Conservation (phyloP, 176 grass and related monocot genomes). For the Oryza glaberrima region DNA sequence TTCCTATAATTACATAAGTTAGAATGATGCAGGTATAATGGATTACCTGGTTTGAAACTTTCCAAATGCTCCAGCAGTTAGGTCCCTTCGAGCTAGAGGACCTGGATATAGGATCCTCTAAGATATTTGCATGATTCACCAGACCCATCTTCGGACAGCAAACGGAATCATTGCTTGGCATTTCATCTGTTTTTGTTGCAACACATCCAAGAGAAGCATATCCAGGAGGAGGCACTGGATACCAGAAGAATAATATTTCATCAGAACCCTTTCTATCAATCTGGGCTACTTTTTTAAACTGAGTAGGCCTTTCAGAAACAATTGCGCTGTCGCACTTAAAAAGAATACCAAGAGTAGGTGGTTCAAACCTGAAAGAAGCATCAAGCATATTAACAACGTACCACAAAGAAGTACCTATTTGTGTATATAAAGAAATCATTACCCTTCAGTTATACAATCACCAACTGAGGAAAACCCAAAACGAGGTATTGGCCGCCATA, state of each 20-base stretch:
- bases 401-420: constrained; percentile 23
- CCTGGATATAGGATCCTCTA: constrained; percentile 75
- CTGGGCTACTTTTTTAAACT: constrained; percentile 89
- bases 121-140: constrained; percentile 79
- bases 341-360: constrained; percentile 80
- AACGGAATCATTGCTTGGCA: constrained; percentile 77
- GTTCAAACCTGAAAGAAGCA: constrained; percentile 76
- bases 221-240: constrained; percentile 85
- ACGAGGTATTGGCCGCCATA: constrained; percentile 85
- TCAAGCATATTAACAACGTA: constrained; percentile 33
- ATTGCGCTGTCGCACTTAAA: constrained; percentile 78
- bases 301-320: constrained; percentile 77
- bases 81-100: constrained; percentile 82
- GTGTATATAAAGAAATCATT: constrained; percentile 31
- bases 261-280: constrained; percentile 74
- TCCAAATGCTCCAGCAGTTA: constrained; percentile 97
- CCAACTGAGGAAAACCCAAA: constrained; percentile 79
- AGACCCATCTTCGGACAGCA: constrained; percentile 86
- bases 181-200: constrained; percentile 82
- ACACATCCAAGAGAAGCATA: constrained; percentile 93
- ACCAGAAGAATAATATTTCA: constrained; percentile 93
- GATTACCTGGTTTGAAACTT: constrained; percentile 91
- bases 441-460: constrained; percentile 97
- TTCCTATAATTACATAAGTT: constrained; percentile 2
- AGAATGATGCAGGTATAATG: constrained; percentile 8